Conservation (phyloP, 2,329 filamentous ascomycete species). For the Phialophora macrospora region DNA sequence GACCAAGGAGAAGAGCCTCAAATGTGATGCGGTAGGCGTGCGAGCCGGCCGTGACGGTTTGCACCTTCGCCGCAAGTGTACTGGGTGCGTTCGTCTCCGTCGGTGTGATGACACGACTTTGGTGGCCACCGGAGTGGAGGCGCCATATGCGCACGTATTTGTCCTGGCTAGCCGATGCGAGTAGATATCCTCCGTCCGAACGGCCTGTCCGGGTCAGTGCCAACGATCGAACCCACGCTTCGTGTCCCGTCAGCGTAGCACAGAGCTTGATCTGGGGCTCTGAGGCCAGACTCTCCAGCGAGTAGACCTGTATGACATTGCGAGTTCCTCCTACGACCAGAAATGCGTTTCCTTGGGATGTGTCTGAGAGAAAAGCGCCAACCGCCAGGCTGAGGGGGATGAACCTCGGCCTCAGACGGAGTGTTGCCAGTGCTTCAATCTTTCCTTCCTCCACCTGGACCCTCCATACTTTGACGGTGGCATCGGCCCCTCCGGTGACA, state of each 20-base stretch:
- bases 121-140: constrained; percentile 67
- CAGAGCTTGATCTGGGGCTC: constrained; percentile 67
- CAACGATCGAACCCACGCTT: constrained; percentile 90
- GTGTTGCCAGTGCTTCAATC: constrained; percentile 67
- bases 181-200: constrained; percentile 69
- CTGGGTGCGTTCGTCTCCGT: constrained; percentile 30
- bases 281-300: constrained; percentile 55
- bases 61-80: constrained; percentile 85
- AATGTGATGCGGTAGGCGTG: constrained; percentile 82
- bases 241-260: constrained; percentile 83
- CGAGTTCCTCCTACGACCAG: constrained; percentile 87
- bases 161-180: constrained; percentile 95
- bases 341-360: constrained; percentile 58
- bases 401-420: constrained; percentile 75
- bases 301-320: constrained; percentile 79
- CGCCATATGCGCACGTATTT: constrained; percentile 97
- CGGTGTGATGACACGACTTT: neutral
- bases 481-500: constrained; percentile 67
- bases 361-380: constrained; percentile 59
- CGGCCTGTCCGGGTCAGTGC: constrained; percentile 70
- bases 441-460: constrained; percentile 51
- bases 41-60: constrained; percentile 68
- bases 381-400: constrained; percentile 81
- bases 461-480: constrained; percentile 69
- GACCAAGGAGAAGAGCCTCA: constrained; percentile 88